Base-by-base conservation (phyloP, 768 basidiomycete genomes). In the Auriculariales sp. region DNA sequence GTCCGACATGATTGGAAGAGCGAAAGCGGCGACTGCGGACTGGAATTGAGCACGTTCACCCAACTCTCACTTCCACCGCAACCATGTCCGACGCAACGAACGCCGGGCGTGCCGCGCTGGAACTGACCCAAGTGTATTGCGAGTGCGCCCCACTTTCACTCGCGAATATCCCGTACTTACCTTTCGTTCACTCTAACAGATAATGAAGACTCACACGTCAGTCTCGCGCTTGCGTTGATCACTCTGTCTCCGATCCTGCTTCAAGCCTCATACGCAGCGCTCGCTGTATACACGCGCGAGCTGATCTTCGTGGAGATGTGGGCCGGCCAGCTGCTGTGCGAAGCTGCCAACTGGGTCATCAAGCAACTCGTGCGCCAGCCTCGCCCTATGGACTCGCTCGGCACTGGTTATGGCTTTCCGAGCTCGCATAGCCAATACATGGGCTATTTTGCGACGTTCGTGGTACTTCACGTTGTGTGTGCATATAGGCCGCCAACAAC, bases 351-450 rank as follows among this genome's bases (percentile, higher is more conserved):
- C 56, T 77, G 72, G 60, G 59, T 78, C 27, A 58, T 90, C 22
- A 91, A 91, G 61, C 78, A 68, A 44, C 51, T 69, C 32, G 63
- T 89, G 32, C 82, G 79, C 58, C 70, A 87, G 58, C 77, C 77
- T 22, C 72, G 88, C 39, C 88, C 88, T 0, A 64, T 66, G n/a
- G 81, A 70, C 35, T 71, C 70, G 49, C 62, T 77, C 44, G 81
- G 79, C 17, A 73, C 73, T 49, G 87, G 87, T 12, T 90, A 88
- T 59, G 88, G 86, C 5, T 90, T 90, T 56, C 88, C 88, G 0
- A 89, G 87, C 0, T 88, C 85, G 12, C 88, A 91, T 59, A 86
- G 84, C 62, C 88, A 91, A 63, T 88, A 81, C 61, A 89, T 91
- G 88, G 88, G 78, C 14, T 91, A 84, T 64, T 90, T 91, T 55